Percentiles rank a stretch among this genome's conserved stretches.
Evolutionary conservation across 2,329 filamentous ascomycete genomes (phyloP).

Genomic region (Fusarium protoensiforme): DNA sequence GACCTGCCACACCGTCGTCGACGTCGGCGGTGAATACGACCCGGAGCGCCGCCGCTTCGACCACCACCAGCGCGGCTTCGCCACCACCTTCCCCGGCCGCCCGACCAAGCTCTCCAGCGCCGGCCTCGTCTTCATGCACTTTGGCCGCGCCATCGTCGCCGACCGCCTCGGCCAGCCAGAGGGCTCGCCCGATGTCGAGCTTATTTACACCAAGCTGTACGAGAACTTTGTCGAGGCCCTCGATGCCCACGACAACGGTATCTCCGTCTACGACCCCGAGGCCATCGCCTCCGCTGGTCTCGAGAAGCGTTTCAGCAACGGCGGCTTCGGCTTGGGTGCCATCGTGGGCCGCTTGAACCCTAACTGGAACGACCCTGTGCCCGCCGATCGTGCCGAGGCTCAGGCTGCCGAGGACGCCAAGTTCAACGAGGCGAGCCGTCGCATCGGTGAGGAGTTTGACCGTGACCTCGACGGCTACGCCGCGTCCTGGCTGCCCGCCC

Average conservation of each 20-base stretch:
- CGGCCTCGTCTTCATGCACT: slow-evolving; percentile 95
- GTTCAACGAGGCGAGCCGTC: slow-evolving; percentile 80
- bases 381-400: slow-evolving; percentile 61
- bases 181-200: slow-evolving; percentile 73
- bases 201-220: slow-evolving; percentile 92
- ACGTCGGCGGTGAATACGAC: slow-evolving; percentile 97
- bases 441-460: slow-evolving; percentile 91
- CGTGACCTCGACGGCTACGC: slow-evolving; percentile 82
- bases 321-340: slow-evolving; percentile 85
- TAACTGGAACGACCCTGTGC: slow-evolving; percentile 77
- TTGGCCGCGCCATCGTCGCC: slow-evolving; percentile 85
- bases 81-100: slow-evolving; percentile 84
- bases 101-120: slow-evolving; percentile 92
- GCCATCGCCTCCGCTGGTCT: slow-evolving; percentile 76
- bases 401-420: slow-evolving; percentile 83
- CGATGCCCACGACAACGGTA: slow-evolving; percentile 97
- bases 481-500: slow-evolving; percentile 86
- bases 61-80: slow-evolving; percentile 96
- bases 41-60: slow-evolving; percentile 82
- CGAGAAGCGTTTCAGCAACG: slow-evolving; percentile 84
- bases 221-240: slow-evolving; percentile 94
- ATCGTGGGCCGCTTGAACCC: slow-evolving; percentile 85
- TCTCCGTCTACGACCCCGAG: slow-evolving; percentile 81
- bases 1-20: slow-evolving; percentile 93
- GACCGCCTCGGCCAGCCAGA: slow-evolving; percentile 61